Evolutionary conservation across 1,139 yeast species (phyloP).

Genomic region (Sugiyamaella novakii): DNA sequence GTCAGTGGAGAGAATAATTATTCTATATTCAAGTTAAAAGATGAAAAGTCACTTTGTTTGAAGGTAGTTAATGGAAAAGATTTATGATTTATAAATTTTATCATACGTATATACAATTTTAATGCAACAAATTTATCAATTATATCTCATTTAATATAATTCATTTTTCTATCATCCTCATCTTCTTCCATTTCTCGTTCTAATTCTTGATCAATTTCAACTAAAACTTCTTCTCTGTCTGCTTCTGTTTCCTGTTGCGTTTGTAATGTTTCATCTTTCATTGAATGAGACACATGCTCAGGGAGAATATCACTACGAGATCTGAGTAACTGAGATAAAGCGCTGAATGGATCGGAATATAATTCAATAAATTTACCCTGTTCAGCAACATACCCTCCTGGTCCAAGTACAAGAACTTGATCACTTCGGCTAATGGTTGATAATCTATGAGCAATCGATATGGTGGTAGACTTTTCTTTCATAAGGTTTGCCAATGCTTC

Average conservation of each 20-base stretch:
- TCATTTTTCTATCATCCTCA: slow-evolving; percentile 15
- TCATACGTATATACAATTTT: no score
- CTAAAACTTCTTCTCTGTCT: slow-evolving; percentile 29
- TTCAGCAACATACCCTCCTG: slow-evolving; percentile 80
- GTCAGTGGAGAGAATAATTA: slow-evolving; percentile 35
- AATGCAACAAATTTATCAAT: no score
- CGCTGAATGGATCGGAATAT: slow-evolving; percentile 63
- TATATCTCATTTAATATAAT: slow-evolving; percentile 14
- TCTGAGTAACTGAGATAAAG: slow-evolving; percentile 63
- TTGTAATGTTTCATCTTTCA: background rate
- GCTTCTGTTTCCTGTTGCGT: slow-evolving; percentile 23
- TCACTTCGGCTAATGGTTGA: slow-evolving; percentile 88
- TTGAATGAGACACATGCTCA: slow-evolving; percentile 7
- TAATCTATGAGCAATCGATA: slow-evolving; percentile 88
- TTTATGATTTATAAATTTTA: no score
- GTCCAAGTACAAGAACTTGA: slow-evolving; percentile 74
- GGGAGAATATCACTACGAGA: slow-evolving; percentile 43
- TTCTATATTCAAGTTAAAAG: slow-evolving; percentile 27
- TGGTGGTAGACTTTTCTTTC: slow-evolving; percentile 71
- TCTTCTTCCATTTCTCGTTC: slow-evolving; percentile 28
- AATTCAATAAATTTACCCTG: slow-evolving; percentile 72
- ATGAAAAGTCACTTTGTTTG: slow-evolving; percentile 10
- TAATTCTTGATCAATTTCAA: slow-evolving; percentile 26
- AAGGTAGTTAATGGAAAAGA: slow-evolving; percentile 26
- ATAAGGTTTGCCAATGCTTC: slow-evolving; percentile 62